Conservation (phyloP, 805 yeast genomes). For the Lipomyces lipofer region DNA sequence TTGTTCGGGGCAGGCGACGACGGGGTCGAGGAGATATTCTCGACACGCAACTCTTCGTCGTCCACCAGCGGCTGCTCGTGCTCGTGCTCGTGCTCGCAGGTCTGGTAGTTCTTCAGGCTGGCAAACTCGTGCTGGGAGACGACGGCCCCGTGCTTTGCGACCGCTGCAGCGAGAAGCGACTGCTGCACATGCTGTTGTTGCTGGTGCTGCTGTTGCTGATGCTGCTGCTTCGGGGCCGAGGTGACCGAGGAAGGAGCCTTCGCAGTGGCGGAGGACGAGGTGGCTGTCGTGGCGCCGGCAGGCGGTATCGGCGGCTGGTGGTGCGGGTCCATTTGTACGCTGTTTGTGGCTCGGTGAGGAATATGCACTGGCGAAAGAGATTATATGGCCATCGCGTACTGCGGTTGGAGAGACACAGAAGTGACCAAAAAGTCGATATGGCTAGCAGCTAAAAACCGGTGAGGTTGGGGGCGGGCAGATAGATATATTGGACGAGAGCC, state of each 20-base stretch:
- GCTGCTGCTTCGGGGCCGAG: conserved; percentile 4
- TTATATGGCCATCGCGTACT: too few relatives aligned
- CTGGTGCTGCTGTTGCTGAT: conserved; percentile 16
- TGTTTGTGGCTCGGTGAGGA: too few relatives aligned
- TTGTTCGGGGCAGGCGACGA: conserved; percentile 5
- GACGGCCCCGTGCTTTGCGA: conserved; percentile 12
- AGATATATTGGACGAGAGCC: too few relatives aligned
- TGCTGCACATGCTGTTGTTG: conserved; percentile 7
- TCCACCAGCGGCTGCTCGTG: conserved; percentile 7
- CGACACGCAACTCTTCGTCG: not conserved
- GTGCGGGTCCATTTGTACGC: conserved; percentile 1
- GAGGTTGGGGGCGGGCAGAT: too few relatives aligned
- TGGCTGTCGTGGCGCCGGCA: conserved; percentile 7
- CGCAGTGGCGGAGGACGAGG: conserved; percentile 4
- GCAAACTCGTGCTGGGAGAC: not conserved
- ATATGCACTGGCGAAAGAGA: too few relatives aligned
- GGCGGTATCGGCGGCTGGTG: conserved; percentile 3
- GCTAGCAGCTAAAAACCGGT: too few relatives aligned
- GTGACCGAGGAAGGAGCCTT: not conserved
- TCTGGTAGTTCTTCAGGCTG: conserved; percentile 14
- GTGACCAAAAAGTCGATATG: too few relatives aligned
- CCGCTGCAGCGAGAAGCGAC: conserved; percentile 21
- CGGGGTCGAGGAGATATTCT: not conserved
- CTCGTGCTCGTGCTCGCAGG: conserved; percentile 11
- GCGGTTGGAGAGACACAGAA: too few relatives aligned